Conservation (phyloP, 1,284 basidiomycete species). For the Exsudoporus floridanus region DNA sequence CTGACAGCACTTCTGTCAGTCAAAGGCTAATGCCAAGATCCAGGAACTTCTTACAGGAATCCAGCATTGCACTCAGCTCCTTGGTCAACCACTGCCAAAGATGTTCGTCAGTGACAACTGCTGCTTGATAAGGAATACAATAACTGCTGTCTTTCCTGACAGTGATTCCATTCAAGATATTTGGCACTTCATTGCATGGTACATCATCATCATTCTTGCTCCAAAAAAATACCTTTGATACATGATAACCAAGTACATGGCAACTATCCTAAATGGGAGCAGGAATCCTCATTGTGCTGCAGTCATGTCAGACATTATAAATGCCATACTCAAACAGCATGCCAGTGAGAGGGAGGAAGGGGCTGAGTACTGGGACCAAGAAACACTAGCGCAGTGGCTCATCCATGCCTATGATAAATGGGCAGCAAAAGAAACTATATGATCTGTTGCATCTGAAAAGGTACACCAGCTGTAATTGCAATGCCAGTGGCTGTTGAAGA, state of each 20-base stretch:
- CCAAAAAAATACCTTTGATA: neutral
- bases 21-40: neutral
- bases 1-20: neutral
- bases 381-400: too few species aligned
- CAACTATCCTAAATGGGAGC: too few species aligned
- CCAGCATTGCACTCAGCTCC: neutral
- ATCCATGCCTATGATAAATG: too few species aligned
- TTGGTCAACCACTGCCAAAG: neutral
- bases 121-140: neutral
- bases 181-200: conserved; percentile 1
- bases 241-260: neutral
- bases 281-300: neutral
- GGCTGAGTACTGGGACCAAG: too few species aligned
- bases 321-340: neutral
- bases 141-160: neutral
- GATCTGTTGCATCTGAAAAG: too few species aligned
- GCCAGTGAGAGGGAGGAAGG: too few species aligned
- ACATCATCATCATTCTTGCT: neutral
- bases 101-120: neutral
- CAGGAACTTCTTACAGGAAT: neutral
- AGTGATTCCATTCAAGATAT: neutral
- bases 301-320: neutral
- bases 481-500: too few species aligned
- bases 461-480: too few species aligned
- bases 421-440: too few species aligned